Evolutionary conservation across 2,329 filamentous ascomycete species (phyloP).

Genomic region (Colletotrichum eleusines): DNA sequence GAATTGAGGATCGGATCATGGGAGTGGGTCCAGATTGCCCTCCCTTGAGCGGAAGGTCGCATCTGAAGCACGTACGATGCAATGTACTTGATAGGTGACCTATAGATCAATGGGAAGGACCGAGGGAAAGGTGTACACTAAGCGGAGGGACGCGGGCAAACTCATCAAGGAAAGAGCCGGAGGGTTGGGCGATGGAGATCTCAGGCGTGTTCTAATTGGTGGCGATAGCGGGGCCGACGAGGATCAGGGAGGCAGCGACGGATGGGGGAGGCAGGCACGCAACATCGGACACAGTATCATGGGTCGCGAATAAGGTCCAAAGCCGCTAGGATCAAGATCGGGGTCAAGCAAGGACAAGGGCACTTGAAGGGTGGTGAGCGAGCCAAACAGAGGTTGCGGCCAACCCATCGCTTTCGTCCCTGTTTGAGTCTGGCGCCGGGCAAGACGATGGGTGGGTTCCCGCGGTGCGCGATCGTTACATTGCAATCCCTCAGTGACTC

Average conservation of each 20-base stretch:
- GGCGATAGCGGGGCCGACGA: background rate
- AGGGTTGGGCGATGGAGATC: background rate
- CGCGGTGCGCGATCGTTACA: background rate
- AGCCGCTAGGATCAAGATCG: background rate
- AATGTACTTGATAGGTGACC: too few species aligned
- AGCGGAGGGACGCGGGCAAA: constrained; percentile 13
- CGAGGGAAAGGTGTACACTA: constrained; percentile 12
- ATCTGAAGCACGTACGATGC: background rate
- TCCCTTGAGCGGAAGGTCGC: constrained; percentile 20
- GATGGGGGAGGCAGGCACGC: background rate
- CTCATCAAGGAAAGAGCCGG: constrained; percentile 1
- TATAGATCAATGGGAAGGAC: background rate
- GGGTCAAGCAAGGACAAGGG: constrained; percentile 17
- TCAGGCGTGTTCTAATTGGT: constrained; percentile 16
- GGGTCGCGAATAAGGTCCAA: background rate
- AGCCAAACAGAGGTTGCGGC: constrained; percentile 4
- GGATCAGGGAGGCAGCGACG: constrained; percentile 7
- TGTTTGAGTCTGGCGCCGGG: background rate
- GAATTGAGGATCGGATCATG: constrained; percentile 29
- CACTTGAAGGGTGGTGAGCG: background rate
- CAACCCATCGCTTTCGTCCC: background rate
- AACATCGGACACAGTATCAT: constrained; percentile 5
- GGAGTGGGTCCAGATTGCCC: constrained; percentile 20
- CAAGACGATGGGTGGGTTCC: background rate
- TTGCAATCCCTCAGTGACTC: background rate